A percentile compares a stretch with the other conserved stretches of the same genome.
These are phyloP conservation scores for Cordyceps sp. DNA, from an alignment of 2,329 filamentous ascomycete genomes.

Conservation along the genomic window DNA sequence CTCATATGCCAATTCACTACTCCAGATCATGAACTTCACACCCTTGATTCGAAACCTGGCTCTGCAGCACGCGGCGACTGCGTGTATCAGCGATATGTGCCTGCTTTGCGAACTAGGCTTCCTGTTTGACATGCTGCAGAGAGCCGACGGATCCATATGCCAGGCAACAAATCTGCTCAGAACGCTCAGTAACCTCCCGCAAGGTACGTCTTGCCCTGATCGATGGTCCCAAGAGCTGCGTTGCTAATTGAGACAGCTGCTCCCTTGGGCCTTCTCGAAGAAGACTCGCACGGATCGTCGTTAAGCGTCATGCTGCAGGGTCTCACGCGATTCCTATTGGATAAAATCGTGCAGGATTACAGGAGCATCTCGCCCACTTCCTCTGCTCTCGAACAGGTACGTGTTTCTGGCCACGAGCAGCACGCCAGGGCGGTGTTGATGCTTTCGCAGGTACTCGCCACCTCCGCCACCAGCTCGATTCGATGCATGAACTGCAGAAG, in stretches of 20 bases:
- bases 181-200: constrained; percentile 68
- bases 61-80: constrained; percentile 72
- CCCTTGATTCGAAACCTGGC: constrained; percentile 77
- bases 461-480: constrained; percentile 56
- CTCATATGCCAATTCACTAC: constrained; percentile 82
- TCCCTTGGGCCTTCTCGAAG: constrained; percentile 68
- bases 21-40: constrained; percentile 85
- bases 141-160: constrained; percentile 83
- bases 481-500: constrained; percentile 75
- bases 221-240: neutral
- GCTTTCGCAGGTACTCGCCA: constrained; percentile 37
- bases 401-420: constrained; percentile 6
- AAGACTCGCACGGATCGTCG: constrained; percentile 56
- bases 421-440: neutral
- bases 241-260: constrained; percentile 29
- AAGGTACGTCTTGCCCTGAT: constrained; percentile 29
- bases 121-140: constrained; percentile 94
- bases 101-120: constrained; percentile 89
- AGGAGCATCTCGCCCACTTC: constrained; percentile 46
- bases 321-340: constrained; percentile 70
- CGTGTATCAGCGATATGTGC: constrained; percentile 69
- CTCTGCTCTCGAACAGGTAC: constrained; percentile 52
- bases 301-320: constrained; percentile 73
- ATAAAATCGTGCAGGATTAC: constrained; percentile 65
- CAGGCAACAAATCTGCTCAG: constrained; percentile 92